These are phyloP conservation scores for Benincasa hispida DNA, from an alignment of 306 rosid species.

Conservation along the genomic window DNA sequence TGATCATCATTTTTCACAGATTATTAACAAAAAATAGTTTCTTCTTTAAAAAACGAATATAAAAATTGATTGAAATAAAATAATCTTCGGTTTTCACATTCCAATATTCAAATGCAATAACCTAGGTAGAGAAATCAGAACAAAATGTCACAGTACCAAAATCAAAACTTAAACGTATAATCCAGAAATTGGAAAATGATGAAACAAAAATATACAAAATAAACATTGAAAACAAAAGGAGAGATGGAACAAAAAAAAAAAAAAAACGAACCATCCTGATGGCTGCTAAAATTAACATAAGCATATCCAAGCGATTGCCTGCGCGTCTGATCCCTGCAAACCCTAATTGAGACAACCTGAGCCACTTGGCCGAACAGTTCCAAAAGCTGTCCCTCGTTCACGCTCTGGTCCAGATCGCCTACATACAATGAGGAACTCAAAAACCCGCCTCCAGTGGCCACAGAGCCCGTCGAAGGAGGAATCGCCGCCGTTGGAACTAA, in stretches of 20 bases:
- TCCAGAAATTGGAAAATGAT: not conserved
- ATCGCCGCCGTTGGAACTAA: constrained; percentile 21
- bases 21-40: no score
- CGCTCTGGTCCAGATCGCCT: constrained; percentile 59
- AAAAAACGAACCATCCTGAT: constrained; percentile 45
- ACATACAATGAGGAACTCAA: constrained; percentile 54
- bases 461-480: constrained; percentile 12
- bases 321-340: constrained; percentile 63
- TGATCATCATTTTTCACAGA: no score
- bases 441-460: constrained; percentile 13
- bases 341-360: constrained; percentile 48
- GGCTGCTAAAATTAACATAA: constrained; percentile 48
- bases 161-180: not conserved
- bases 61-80: not conserved
- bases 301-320: constrained; percentile 76
- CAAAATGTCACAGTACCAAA: not conserved
- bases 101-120: not conserved
- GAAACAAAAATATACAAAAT: not conserved
- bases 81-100: not conserved
- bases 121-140: not conserved
- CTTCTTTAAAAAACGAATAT: not conserved
- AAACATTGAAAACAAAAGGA: not conserved
- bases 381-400: constrained; percentile 52
- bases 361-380: constrained; percentile 52
- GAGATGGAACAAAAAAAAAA: not conserved